Conservation (phyloP, 148 eudicot species). For the Heliosperma pusillum region DNA sequence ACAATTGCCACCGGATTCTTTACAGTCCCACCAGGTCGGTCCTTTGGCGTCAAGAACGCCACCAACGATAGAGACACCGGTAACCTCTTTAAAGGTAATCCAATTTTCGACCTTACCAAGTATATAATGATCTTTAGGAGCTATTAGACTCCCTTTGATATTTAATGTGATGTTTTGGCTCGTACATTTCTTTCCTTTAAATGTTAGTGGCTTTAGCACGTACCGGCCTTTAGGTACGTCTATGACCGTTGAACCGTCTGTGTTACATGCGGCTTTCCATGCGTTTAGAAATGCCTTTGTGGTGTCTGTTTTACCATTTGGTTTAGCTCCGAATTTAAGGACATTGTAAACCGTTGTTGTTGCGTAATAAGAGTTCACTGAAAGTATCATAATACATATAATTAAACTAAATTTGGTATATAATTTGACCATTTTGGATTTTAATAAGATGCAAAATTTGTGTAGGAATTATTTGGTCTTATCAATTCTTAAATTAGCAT, state of each 20-base stretch:
- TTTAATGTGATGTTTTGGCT: constrained; percentile 33
- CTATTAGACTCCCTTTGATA: constrained; percentile 42
- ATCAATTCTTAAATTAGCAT: too few species aligned
- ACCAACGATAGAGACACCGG: constrained; percentile 37
- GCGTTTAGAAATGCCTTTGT: constrained; percentile 32
- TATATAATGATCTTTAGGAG: constrained; percentile 34
- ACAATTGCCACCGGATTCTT: constrained; percentile 27
- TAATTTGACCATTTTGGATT: not conserved
- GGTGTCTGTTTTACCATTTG: constrained; percentile 34
- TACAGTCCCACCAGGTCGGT: constrained; percentile 36
- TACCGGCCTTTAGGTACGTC: constrained; percentile 43
- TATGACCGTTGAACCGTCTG: constrained; percentile 32
- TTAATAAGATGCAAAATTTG: too few species aligned
- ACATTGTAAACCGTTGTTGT: constrained; percentile 26
- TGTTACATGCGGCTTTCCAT: constrained; percentile 48
- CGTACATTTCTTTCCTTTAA: constrained; percentile 29
- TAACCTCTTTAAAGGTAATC: constrained; percentile 26
- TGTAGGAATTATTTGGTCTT: too few species aligned
- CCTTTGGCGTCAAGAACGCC: constrained; percentile 47
- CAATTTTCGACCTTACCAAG: constrained; percentile 26
- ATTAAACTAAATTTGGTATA: not conserved
- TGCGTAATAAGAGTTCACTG: not conserved
- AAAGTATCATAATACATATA: not conserved
- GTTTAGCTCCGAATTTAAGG: constrained; percentile 36
- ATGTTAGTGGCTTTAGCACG: constrained; percentile 17